phyloP scores from a whole-genome alignment of 2,329 filamentous ascomycete species.

The Colletotrichum endophyticum region DNA sequence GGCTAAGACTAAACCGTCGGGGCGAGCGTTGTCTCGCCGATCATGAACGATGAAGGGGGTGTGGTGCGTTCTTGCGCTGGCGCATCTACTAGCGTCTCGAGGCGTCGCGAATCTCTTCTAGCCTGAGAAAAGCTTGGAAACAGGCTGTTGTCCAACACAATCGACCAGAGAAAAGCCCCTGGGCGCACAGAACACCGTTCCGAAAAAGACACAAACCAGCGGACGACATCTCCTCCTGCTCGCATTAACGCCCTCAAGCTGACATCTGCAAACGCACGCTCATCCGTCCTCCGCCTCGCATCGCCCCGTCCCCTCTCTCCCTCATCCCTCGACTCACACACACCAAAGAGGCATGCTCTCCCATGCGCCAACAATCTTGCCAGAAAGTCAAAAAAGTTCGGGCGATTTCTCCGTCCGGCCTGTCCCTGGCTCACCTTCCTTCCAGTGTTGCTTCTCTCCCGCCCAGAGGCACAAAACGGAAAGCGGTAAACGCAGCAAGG shows the following conservation, averaged over 20 bases:
- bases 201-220: neutral
- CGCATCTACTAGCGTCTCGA: slow-evolving; percentile 5
- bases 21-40: slow-evolving; percentile 15
- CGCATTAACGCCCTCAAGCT: neutral
- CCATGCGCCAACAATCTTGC: neutral
- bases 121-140: neutral
- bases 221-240: neutral
- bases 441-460: neutral
- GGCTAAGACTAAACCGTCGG: slow-evolving; percentile 6
- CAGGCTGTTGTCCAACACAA: neutral
- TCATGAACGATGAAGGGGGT: neutral
- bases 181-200: neutral
- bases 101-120: neutral
- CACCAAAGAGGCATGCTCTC: neutral
- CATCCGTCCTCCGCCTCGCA: neutral
- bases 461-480: neutral
- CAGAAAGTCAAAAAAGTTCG: neutral
- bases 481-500: neutral
- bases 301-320: neutral
- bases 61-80: neutral
- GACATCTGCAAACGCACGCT: slow-evolving; percentile 11
- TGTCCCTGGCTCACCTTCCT: neutral
- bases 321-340: neutral
- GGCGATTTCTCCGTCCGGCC: neutral
- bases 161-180: neutral